Conservation (phyloP, 2,329 filamentous ascomycete genomes). For the Corniculantispora saksenae region DNA sequence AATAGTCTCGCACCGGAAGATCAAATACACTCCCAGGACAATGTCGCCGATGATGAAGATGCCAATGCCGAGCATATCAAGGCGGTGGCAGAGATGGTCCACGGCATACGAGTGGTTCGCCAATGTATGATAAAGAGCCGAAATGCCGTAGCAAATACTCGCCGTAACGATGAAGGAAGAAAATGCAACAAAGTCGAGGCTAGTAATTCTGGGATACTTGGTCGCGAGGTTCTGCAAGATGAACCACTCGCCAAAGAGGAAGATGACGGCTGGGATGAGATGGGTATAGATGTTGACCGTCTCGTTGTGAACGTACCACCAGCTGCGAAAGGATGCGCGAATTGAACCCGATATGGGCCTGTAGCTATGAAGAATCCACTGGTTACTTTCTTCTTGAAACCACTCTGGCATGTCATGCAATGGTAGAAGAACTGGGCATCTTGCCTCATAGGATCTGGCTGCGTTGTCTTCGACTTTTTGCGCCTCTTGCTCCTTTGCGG, state of each 20-base stretch:
- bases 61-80: conserved; percentile 27
- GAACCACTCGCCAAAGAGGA: conserved; percentile 32
- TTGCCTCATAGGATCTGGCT: conserved; percentile 15
- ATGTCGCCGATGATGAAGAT: conserved; percentile 28
- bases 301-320: conserved; percentile 39
- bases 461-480: conserved; percentile 21
- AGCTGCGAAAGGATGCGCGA: conserved; percentile 39
- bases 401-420: conserved; percentile 27
- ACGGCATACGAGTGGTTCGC: conserved; percentile 26
- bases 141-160: conserved; percentile 24
- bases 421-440: conserved; percentile 25
- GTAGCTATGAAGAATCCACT: conserved; percentile 33
- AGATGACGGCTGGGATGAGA: conserved; percentile 40
- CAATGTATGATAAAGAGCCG: conserved; percentile 28
- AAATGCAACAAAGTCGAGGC: conserved; percentile 25
- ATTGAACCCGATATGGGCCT: conserved; percentile 42
- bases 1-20: conserved; percentile 31
- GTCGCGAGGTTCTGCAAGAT: conserved; percentile 25
- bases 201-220: conserved; percentile 22
- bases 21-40: conserved; percentile 29
- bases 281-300: conserved; percentile 36
- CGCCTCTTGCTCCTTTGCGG: too few relatives aligned
- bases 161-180: conserved; percentile 26
- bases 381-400: conserved; percentile 24
- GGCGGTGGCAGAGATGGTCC: conserved; percentile 26